Evolutionary conservation across 129 eudicot genomes (phyloP).

Genomic region (Flaveria ramosissima): DNA sequence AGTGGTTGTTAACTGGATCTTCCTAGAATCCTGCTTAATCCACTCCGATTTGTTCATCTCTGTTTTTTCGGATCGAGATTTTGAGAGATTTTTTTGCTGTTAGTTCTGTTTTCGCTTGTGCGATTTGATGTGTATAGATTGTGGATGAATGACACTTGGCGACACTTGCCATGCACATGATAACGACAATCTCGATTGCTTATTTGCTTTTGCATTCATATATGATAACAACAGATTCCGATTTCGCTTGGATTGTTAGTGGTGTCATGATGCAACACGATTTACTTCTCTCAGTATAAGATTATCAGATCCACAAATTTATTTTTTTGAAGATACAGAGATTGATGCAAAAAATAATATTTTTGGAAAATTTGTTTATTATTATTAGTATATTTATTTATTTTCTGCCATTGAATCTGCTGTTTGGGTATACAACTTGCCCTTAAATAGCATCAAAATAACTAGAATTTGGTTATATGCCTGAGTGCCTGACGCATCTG

Average conservation of each 20-base stretch:
- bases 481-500: background rate
- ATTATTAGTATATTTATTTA: background rate
- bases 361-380: background rate
- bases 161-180: constrained; percentile 36
- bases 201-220: background rate
- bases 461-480: background rate
- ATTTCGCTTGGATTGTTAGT: constrained; percentile 12
- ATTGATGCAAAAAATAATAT: background rate
- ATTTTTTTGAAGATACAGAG: background rate
- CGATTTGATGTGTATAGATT: constrained; percentile 8
- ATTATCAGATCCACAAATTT: constrained; percentile 33
- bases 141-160: constrained; percentile 42
- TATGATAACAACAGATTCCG: constrained; percentile 21
- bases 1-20: constrained; percentile 9
- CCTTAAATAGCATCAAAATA: background rate
- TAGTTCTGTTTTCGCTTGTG: background rate
- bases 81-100: background rate
- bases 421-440: constrained; percentile 6
- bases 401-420: constrained; percentile 5
- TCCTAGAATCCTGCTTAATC: constrained; percentile 37
- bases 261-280: constrained; percentile 34
- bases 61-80: constrained; percentile 37
- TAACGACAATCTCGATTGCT: constrained; percentile 26
- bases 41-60: constrained; percentile 22
- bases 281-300: constrained; percentile 14